phyloP scores from a whole-genome alignment of 2,329 filamentous ascomycete genomes.

The Esteya vermicola region DNA sequence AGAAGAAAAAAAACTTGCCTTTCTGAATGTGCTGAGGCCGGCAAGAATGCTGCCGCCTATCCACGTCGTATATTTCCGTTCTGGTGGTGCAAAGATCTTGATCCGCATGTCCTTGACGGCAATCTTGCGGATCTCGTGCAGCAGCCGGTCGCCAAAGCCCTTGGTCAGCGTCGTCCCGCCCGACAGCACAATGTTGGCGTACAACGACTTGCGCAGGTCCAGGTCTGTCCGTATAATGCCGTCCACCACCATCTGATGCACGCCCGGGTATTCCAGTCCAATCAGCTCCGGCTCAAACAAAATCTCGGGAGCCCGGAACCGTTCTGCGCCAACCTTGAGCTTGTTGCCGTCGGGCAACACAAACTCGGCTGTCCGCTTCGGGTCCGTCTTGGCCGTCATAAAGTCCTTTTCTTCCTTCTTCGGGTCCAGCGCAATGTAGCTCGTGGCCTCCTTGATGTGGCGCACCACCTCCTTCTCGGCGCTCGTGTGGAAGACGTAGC shows the following conservation, averaged over 20 bases:
- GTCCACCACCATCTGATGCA: slow-evolving; percentile 96
- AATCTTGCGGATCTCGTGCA: slow-evolving; percentile 82
- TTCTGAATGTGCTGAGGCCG: slow-evolving; percentile 93
- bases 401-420: slow-evolving; percentile 95
- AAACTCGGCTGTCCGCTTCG: slow-evolving; percentile 74
- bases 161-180: slow-evolving; percentile 93
- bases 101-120: slow-evolving; percentile 99
- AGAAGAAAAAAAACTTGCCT: slow-evolving; percentile 42
- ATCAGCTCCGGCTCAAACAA: slow-evolving; percentile 96
- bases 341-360: slow-evolving; percentile 84
- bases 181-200: slow-evolving; percentile 92
- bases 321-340: slow-evolving; percentile 85
- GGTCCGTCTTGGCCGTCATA: slow-evolving; percentile 63
- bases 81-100: slow-evolving; percentile 95
- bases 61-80: slow-evolving; percentile 98
- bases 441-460: slow-evolving; percentile 88
- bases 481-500: slow-evolving; percentile 91
- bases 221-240: slow-evolving; percentile 90
- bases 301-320: slow-evolving; percentile 92
- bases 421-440: slow-evolving; percentile 83
- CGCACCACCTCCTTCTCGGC: slow-evolving; percentile 99
- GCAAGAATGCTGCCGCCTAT: slow-evolving; percentile 96
- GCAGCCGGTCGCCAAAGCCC: slow-evolving; percentile 84
- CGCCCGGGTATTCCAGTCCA: slow-evolving; percentile 87
- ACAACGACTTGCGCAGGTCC: slow-evolving; percentile 85